A percentile compares a stretch with the other conserved stretches of the same genome.
Evolutionary conservation across 257 asterid species (phyloP).

Genomic region (Fraxinus quadrangulata): DNA sequence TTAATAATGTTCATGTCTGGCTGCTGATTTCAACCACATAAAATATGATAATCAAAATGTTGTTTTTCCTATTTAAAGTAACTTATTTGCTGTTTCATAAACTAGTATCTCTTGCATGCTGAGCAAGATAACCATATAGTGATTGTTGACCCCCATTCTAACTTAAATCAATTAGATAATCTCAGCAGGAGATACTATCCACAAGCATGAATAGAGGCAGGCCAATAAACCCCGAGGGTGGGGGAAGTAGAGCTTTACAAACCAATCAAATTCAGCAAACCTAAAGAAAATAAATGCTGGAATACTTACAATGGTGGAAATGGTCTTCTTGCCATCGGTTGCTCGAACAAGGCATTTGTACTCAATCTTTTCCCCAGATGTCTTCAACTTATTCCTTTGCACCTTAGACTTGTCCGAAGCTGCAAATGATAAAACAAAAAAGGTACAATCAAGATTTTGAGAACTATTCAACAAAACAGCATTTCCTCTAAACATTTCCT

Average conservation of each 20-base stretch:
- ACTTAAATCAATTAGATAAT: constrained; percentile 14
- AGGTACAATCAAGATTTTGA: constrained; percentile 6
- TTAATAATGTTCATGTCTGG: background rate
- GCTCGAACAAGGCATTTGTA: constrained; percentile 80
- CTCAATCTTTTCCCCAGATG: constrained; percentile 68
- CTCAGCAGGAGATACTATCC: constrained; percentile 12
- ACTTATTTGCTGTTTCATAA: background rate
- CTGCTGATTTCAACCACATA: background rate
- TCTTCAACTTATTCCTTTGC: constrained; percentile 62
- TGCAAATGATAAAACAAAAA: constrained; percentile 26
- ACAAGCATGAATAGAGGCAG: constrained; percentile 15
- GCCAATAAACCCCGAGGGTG: background rate
- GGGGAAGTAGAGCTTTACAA: background rate
- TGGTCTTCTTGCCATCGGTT: constrained; percentile 77
- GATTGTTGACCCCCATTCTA: background rate
- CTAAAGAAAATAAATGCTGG: background rate
- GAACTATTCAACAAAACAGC: constrained; percentile 12
- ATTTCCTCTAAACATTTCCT: background rate
- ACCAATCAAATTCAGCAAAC: background rate
- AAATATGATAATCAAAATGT: background rate
- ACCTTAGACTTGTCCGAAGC: constrained; percentile 84
- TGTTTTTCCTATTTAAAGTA: background rate
- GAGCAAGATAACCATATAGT: background rate
- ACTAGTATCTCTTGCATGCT: background rate
- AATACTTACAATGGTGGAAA: constrained; percentile 63